These are phyloP conservation scores for Tephrocybe rancida DNA, from an alignment of 768 basidiomycete genomes.

Conservation along the genomic window DNA sequence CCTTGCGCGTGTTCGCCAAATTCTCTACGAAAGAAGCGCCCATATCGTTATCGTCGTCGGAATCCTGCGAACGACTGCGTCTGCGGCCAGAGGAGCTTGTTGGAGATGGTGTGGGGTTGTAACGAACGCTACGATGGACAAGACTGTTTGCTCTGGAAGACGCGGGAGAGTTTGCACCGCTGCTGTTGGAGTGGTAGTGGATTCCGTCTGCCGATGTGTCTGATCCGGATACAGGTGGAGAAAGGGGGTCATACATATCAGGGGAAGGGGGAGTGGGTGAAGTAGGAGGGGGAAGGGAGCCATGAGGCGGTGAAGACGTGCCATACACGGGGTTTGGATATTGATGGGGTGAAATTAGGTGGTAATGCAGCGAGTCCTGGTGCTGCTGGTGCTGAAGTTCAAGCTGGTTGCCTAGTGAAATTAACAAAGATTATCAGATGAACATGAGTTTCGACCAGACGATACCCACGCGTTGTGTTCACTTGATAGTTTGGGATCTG, in stretches of 20 bases:
- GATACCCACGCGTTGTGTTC: conserved; percentile 72
- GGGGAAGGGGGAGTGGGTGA: conserved; percentile 79
- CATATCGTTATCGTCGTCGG: conserved; percentile 76
- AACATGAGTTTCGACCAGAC: conserved; percentile 55
- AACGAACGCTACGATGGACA: conserved; percentile 74
- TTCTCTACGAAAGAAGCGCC: conserved; percentile 69
- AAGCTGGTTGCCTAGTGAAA: conserved; percentile 59
- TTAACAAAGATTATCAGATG: conserved; percentile 66
- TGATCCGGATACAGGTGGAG: conserved; percentile 87
- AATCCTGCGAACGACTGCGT: conserved; percentile 74
- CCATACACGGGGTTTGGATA: conserved; percentile 61
- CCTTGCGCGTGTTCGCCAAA: conserved; percentile 77
- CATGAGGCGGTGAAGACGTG: conserved; percentile 66
- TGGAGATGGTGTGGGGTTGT: conserved; percentile 83
- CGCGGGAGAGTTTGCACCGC: conserved; percentile 76
- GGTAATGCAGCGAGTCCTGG: conserved; percentile 43
- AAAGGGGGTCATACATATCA: conserved; percentile 82
- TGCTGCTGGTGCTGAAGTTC: conserved; percentile 65
- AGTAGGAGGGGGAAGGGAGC: conserved; percentile 60
- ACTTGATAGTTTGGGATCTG: conserved; percentile 58
- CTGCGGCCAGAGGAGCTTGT: conserved; percentile 71
- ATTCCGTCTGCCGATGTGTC: conserved; percentile 85
- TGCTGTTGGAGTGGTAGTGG: conserved; percentile 79
- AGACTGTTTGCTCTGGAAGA: conserved; percentile 77
- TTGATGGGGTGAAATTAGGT: conserved; percentile 71